These are phyloP conservation scores for Trichoderma semiorbis DNA, from an alignment of 2,329 filamentous ascomycete genomes.

Conservation along the genomic window DNA sequence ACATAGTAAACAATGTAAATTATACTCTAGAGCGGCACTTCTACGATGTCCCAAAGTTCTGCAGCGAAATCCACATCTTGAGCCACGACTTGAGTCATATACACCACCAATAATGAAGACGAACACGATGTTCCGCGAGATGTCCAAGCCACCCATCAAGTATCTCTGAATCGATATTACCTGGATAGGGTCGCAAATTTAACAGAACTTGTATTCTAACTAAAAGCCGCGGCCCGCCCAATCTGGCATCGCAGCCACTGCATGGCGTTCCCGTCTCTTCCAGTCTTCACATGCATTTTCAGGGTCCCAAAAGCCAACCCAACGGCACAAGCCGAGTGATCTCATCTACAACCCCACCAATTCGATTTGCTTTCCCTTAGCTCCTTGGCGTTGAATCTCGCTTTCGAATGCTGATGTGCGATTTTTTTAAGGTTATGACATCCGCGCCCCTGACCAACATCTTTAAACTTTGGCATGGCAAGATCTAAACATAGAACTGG, in stretches of 20 bases:
- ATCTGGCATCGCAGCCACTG: background rate
- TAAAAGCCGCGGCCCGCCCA: background rate
- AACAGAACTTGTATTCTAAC: background rate
- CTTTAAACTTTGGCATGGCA: background rate
- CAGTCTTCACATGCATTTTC: background rate
- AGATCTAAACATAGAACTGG: background rate
- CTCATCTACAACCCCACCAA: background rate
- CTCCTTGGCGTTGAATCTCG: background rate
- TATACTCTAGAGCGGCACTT: background rate
- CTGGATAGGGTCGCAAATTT: background rate
- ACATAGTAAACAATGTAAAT: background rate
- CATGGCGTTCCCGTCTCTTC: background rate
- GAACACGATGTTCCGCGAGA: background rate
- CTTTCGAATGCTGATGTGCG: background rate
- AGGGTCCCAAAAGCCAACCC: background rate
- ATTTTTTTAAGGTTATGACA: background rate
- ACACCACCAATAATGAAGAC: background rate
- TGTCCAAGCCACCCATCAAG: background rate
- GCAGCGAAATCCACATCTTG: background rate
- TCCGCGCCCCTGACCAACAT: background rate
- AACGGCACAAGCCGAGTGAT: background rate
- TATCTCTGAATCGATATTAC: background rate
- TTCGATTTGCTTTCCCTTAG: background rate
- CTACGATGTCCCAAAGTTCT: background rate
- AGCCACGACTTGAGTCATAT: background rate